phyloP scores from a whole-genome alignment of 2,329 filamentous ascomycete species.

The Alternaria conjuncta region DNA sequence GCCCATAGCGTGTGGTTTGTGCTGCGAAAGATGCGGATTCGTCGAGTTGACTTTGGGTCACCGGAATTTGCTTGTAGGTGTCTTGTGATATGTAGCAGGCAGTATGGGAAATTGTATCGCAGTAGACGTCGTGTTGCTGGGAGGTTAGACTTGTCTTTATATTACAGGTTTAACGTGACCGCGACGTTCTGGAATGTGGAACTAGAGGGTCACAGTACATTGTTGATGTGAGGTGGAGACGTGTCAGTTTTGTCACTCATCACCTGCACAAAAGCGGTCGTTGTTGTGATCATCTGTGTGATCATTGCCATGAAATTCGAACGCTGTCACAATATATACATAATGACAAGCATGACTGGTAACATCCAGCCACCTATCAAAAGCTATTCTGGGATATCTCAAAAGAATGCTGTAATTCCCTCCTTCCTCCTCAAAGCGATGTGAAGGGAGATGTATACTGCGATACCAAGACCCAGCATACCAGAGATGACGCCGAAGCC shows the following conservation, averaged over 20 bases:
- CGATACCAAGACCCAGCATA: slow-evolving; percentile 41
- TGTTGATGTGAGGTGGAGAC: background rate
- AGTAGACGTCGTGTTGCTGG: too few relatives aligned
- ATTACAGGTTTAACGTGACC: background rate
- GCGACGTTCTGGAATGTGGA: background rate
- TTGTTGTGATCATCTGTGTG: background rate
- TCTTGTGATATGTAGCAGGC: background rate
- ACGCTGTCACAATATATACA: background rate
- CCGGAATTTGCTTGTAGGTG: background rate
- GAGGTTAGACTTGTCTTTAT: background rate
- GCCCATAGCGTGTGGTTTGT: background rate
- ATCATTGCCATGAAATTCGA: background rate
- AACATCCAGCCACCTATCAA: background rate
- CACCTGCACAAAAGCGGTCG: background rate
- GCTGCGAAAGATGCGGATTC: background rate
- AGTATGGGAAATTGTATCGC: background rate
- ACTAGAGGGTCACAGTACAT: background rate
- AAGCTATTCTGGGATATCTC: background rate
- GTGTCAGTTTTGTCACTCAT: background rate
- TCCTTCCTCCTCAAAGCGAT: slow-evolving; percentile 34
- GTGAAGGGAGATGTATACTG: slow-evolving; percentile 40
- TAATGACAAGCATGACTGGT: background rate
- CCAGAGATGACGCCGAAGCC: slow-evolving; percentile 35
- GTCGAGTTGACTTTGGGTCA: background rate
- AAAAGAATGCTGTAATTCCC: slow-evolving; percentile 16